phyloP scores from a whole-genome alignment of 169 alveolate genomes.

The Eimeria tenella region DNA sequence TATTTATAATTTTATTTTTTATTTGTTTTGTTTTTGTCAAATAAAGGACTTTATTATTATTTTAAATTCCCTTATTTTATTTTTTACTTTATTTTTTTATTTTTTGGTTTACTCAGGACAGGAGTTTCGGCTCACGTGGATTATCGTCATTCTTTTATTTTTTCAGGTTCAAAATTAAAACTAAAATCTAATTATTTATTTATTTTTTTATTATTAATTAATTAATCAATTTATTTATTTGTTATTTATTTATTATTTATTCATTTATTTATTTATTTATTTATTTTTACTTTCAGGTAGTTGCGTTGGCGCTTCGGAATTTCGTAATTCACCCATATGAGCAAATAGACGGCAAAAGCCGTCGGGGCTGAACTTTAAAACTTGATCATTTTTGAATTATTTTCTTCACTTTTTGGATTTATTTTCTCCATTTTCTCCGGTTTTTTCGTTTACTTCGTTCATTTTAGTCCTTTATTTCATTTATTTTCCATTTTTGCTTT shows the following conservation, averaged over 20 bases:
- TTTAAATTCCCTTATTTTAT: background rate
- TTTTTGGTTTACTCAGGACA: slow-evolving; percentile 17
- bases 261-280: background rate
- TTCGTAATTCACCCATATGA: slow-evolving; percentile 4
- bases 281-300: background rate
- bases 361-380: too few species aligned
- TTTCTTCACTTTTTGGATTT: background rate
- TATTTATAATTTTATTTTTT: background rate
- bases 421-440: background rate
- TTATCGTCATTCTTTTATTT: slow-evolving; percentile 18
- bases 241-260: background rate
- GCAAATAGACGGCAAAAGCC: background rate
- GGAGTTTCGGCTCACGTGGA: slow-evolving; percentile 67
- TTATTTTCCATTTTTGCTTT: background rate
- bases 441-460: background rate
- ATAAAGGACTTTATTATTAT: background rate
- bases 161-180: background rate
- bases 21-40: background rate
- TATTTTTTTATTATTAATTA: background rate
- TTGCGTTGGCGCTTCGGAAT: slow-evolving; percentile 1
- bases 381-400: background rate
- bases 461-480: background rate
- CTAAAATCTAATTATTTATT: background rate
- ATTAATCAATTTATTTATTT: background rate
- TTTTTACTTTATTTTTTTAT: background rate